Percentiles rank a stretch among this genome's conserved stretches.
phyloP scores from a whole-genome alignment of 1,284 basidiomycete species.

The Tylopilus orsonianus region DNA sequence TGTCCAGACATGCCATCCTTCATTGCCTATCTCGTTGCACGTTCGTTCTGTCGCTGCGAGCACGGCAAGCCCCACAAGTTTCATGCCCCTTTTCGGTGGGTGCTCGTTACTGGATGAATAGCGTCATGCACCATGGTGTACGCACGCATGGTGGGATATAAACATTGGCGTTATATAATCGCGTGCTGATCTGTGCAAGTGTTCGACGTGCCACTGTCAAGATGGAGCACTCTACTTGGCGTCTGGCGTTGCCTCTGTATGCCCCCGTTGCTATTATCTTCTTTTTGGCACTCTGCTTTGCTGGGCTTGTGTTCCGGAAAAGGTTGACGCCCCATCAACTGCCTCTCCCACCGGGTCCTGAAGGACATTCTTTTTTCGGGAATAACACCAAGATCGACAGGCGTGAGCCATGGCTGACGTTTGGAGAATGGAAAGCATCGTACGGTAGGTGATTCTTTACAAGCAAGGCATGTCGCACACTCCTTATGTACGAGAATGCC shows the following conservation, averaged over 20 bases:
- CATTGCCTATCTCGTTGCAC: constrained; percentile 3
- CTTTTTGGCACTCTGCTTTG: constrained; percentile 6
- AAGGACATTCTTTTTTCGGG: constrained; percentile 29
- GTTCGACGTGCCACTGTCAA: neutral
- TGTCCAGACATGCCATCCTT: neutral
- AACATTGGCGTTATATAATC: constrained; percentile 10
- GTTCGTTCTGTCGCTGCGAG: neutral
- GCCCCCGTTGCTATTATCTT: neutral
- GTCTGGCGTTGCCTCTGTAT: neutral
- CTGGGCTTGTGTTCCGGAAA: constrained; percentile 1
- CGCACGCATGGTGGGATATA: neutral
- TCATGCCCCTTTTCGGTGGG: neutral
- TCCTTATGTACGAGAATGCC: neutral
- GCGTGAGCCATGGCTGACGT: constrained; percentile 32
- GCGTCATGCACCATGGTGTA: neutral
- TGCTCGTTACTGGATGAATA: neutral
- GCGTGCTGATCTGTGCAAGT: too few species aligned
- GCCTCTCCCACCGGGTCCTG: constrained; percentile 33
- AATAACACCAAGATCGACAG: constrained; percentile 26
- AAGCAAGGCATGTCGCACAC: neutral
- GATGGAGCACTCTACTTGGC: too few species aligned
- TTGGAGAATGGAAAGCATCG: constrained; percentile 22
- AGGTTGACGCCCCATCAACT: constrained; percentile 17
- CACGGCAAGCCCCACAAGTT: neutral
- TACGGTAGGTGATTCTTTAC: constrained; percentile 24